phyloP scores from a whole-genome alignment of 805 yeast species.

The Candida anglica region DNA sequence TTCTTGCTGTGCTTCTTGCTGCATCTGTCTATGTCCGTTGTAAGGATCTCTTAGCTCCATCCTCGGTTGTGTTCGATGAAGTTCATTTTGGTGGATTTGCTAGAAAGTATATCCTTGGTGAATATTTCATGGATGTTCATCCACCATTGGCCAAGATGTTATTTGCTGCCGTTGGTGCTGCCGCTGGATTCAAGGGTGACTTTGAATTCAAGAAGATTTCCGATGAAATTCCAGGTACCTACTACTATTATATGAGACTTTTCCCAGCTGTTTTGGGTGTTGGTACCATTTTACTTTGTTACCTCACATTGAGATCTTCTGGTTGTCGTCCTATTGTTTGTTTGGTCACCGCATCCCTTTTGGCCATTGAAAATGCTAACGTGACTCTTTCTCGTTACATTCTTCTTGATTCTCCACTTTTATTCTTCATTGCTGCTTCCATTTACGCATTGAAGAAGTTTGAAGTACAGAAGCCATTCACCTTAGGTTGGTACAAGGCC shows the following conservation, averaged over 20 bases:
- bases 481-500: slow-evolving; percentile 54
- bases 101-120: slow-evolving; percentile 64
- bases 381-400: slow-evolving; percentile 74
- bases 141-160: slow-evolving; percentile 80
- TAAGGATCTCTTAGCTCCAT: slow-evolving; percentile 58
- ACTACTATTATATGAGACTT: slow-evolving; percentile 66
- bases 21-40: slow-evolving; percentile 59
- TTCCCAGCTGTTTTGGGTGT: slow-evolving; percentile 68
- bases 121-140: slow-evolving; percentile 69
- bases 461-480: slow-evolving; percentile 61
- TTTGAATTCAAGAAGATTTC: slow-evolving; percentile 69
- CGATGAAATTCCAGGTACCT: slow-evolving; percentile 54
- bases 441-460: slow-evolving; percentile 62
- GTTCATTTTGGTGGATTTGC: slow-evolving; percentile 98
- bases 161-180: slow-evolving; percentile 63
- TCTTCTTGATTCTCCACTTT: slow-evolving; percentile 69
- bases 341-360: slow-evolving; percentile 49
- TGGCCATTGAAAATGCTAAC: slow-evolving; percentile 63
- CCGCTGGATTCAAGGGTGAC: slow-evolving; percentile 71
- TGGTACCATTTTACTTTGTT: slow-evolving; percentile 60
- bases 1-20: slow-evolving; percentile 39
- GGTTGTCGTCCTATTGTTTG: slow-evolving; percentile 68
- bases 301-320: slow-evolving; percentile 65
- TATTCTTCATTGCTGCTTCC: slow-evolving; percentile 73
- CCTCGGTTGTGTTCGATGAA: slow-evolving; percentile 87